Base-by-base conservation (phyloP, 2,329 filamentous ascomycete genomes). In the Microdochium nivale region DNA sequence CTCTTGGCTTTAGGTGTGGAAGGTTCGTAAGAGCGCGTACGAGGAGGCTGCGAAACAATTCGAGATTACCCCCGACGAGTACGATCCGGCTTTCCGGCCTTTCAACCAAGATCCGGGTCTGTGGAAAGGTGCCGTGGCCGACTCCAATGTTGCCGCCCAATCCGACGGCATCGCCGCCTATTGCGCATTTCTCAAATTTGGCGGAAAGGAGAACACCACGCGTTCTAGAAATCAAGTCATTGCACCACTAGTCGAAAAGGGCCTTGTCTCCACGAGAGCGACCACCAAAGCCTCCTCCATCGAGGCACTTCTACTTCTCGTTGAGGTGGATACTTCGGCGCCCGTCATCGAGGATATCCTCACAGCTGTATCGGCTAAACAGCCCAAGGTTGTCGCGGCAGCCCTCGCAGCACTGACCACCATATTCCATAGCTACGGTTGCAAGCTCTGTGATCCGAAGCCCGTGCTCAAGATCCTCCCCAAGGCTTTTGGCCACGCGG, bases 91-190 rank as follows among this genome's bases (percentile, higher is more conserved):
- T 33, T 96, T 99, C 62, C 80, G 84, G 60, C 90, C 92, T 1
- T 99, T 97, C 63, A 71, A 94, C 55, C 83, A 87, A 65, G 94
- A 99, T 59, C 78, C 90, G 1, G 75, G 83, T 56, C 68, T 99
- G 54, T 96, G 90, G 92, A 97, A 97, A 68, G 86, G 84, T 33
- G 94, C 91, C 1, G 92, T 94, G 7, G 84, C 85, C 60, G 94
- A 99, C 70, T 94, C 91, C 51, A 99, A 99, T 62, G 94, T 99
- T 53, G 94, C 92, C 19, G 94, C 95, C 32, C 94, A 99, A 68
- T 87, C 95, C 70, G 95, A 99, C 60, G 94, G 88, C 55, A 81
- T 99, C 48, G 84, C 81, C 48, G 87, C 92, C 35, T 81, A 96
- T 62, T 95, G 90, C 70, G 85, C 90, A 1, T 99, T 97, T 66